These are phyloP conservation scores for Platanus orientalis DNA, from an alignment of 164 flowering plant species.

Conservation along the genomic window DNA sequence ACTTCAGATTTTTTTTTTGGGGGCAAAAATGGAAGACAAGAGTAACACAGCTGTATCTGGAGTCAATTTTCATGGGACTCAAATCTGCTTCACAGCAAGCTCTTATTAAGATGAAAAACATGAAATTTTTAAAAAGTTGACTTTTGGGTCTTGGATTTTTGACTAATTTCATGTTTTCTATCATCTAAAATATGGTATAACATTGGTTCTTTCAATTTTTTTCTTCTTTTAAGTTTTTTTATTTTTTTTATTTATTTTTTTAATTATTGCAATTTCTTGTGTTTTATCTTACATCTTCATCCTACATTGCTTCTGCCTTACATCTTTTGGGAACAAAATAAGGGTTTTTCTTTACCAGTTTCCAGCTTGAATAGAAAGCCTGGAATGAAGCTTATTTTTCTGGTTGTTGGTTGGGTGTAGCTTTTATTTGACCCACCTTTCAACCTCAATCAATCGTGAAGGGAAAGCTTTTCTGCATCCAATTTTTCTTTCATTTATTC, in stretches of 20 bases:
- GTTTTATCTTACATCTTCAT: too few species aligned
- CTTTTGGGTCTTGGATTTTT: too few species aligned
- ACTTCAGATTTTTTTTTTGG: not conserved
- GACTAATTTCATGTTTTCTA: too few species aligned
- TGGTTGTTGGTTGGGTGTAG: not conserved
- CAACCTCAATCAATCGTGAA: not conserved
- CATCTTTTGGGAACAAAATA: too few species aligned
- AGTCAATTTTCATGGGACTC: not conserved
- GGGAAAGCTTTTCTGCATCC: too few species aligned
- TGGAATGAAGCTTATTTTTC: too few species aligned
- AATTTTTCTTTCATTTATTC: too few species aligned
- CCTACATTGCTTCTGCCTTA: too few species aligned
- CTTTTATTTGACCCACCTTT: not conserved
- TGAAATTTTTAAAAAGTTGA: too few species aligned
- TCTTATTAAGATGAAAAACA: too few species aligned
- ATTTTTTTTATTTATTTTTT: not conserved
- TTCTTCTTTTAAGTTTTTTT: not conserved
- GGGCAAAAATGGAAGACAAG: not conserved
- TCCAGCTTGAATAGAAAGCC: not conserved
- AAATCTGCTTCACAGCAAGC: not conserved
- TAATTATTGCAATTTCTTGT: not conserved
- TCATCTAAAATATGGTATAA: too few species aligned
- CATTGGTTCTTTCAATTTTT: too few species aligned
- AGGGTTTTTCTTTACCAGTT: not conserved
- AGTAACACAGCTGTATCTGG: not conserved